Percentiles rank a stretch among this genome's conserved stretches.
These are phyloP conservation scores for Panicum miliaceum DNA, from an alignment of 176 grass and related monocot species.

Conservation along the genomic window DNA sequence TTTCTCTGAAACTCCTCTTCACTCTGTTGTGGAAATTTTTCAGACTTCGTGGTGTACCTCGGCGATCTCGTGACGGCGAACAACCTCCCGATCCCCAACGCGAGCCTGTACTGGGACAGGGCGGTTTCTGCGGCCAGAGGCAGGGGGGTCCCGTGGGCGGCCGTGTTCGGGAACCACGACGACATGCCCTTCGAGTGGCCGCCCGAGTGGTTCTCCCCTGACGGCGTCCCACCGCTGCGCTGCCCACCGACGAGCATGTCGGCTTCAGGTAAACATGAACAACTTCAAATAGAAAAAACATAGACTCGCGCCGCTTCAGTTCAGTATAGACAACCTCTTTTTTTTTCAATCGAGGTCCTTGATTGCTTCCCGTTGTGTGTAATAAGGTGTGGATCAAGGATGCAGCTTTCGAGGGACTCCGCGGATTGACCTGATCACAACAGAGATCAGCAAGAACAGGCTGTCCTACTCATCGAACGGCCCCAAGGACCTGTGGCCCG, in stretches of 20 bases:
- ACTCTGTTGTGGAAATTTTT: not conserved
- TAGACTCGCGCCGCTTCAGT: not conserved
- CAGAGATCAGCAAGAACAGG: conserved; percentile 48
- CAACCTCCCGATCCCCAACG: conserved; percentile 79
- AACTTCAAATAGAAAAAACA: not conserved
- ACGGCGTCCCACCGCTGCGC: conserved; percentile 58
- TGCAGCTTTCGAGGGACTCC: conserved; percentile 73
- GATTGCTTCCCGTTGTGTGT: no score
- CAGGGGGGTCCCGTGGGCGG: conserved; percentile 66
- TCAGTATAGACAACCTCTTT: not conserved
- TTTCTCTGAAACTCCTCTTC: not conserved
- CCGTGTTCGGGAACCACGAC: conserved; percentile 92
- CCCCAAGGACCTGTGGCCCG: conserved; percentile 63
- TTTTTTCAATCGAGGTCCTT: not conserved
- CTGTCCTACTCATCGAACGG: conserved; percentile 62
- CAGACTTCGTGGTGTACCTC: conserved; percentile 93
- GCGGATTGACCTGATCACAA: conserved; percentile 50
- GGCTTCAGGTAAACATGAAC: conserved; percentile 45
- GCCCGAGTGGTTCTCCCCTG: conserved; percentile 80
- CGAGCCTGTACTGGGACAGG: conserved; percentile 78
- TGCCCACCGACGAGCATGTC: conserved; percentile 47
- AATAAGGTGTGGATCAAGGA: not conserved
- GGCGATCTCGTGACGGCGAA: conserved; percentile 92
- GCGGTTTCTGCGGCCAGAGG: conserved; percentile 61
- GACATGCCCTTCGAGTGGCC: conserved; percentile 90